Base-by-base conservation (phyloP, 1,139 yeast genomes). In the Hyphopichia pseudoburtonii region DNA sequence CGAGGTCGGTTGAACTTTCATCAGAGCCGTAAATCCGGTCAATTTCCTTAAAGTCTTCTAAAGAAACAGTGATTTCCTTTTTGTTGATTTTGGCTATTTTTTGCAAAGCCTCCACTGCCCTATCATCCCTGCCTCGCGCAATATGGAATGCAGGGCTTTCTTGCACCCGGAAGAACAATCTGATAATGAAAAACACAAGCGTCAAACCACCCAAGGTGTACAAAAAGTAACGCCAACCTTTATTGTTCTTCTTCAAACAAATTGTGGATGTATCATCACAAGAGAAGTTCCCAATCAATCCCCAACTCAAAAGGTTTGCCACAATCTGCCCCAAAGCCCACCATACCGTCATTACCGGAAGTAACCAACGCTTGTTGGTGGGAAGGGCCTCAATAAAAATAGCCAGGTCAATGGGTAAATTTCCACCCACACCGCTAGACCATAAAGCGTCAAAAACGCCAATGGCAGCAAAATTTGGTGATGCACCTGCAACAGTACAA, bases 401-500 rank as follows among this genome's bases (percentile, higher is more conserved):
- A 3, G 75, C 73, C 19, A 70, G 63, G 42, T 69, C 75, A 3
- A 70, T 73, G 0, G 74, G 74, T 30, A 67, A 54, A 40, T 68
- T 67, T 1, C 76, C 76, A 2, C 75, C 75, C 5, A 69, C 75
- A 0, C 76, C 75, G 47, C 67, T 62, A 42, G 70, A 62, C 73
- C 74, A 69, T 15, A 69, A 54, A 1, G 73, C 57, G 21, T 51
- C 62, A 46, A 67, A 67, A 0, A 58, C 55, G 2, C 71, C 73
- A 8, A 66, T 44, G 16, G 72, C 66, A 4, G 64, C 72, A 50
- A 69, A 69, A 39, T 61, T 68, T 5, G 74, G 73, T 10, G 67
- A 51, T 1, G 65, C 52, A 1, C 75, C 76, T 1, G 73, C 65
- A 19, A 61, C 49, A 1, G 59, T 47, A 1, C 71, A 65, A 51